A percentile compares a stretch with the other conserved stretches of the same genome.
phyloP scores from a whole-genome alignment of 352 stramenopile species.

The Phytophthora rubi region DNA sequence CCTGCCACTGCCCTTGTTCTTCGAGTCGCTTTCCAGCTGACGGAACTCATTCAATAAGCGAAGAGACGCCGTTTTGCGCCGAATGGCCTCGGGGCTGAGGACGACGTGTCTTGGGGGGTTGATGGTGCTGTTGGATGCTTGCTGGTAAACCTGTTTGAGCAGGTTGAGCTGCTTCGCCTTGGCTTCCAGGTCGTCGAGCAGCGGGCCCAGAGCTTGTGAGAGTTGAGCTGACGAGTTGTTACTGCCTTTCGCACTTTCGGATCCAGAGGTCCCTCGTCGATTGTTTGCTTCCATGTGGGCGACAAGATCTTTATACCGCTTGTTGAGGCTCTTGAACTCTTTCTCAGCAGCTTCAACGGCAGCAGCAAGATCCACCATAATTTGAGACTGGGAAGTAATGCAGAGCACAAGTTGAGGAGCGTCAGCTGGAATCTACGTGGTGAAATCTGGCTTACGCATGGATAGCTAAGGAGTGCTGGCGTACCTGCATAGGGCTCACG shows the following conservation, averaged over 20 bases:
- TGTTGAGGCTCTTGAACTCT: conserved; percentile 59
- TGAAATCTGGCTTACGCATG: conserved; percentile 3
- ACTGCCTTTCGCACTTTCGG: conserved; percentile 9
- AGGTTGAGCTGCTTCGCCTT: conserved; percentile 76
- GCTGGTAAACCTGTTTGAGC: conserved; percentile 68
- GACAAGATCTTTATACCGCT: conserved; percentile 51
- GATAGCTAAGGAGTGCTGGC: conserved; percentile 14
- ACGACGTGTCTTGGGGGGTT: conserved; percentile 60
- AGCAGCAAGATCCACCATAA: conserved; percentile 60
- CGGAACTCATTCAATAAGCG: conserved; percentile 73
- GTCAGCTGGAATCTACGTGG: conserved; percentile 7
- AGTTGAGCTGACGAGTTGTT: conserved; percentile 37
- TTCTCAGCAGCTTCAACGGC: conserved; percentile 48
- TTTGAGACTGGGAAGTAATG: conserved; percentile 43
- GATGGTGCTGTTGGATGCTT: conserved; percentile 64
- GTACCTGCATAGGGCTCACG: conserved; percentile 64
- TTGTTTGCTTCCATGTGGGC: conserved; percentile 44
- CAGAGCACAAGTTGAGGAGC: conserved; percentile 1
- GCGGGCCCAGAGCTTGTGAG: conserved; percentile 46
- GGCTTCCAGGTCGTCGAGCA: conserved; percentile 67
- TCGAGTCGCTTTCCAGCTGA: conserved; percentile 60
- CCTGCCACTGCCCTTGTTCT: conserved; percentile 38
- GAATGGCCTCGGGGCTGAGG: conserved; percentile 61
- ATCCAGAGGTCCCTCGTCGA: conserved; percentile 13
- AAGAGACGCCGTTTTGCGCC: conserved; percentile 67